phyloP scores from a whole-genome alignment of 2,329 filamentous ascomycete genomes.

The Colletotrichum australisinense region DNA sequence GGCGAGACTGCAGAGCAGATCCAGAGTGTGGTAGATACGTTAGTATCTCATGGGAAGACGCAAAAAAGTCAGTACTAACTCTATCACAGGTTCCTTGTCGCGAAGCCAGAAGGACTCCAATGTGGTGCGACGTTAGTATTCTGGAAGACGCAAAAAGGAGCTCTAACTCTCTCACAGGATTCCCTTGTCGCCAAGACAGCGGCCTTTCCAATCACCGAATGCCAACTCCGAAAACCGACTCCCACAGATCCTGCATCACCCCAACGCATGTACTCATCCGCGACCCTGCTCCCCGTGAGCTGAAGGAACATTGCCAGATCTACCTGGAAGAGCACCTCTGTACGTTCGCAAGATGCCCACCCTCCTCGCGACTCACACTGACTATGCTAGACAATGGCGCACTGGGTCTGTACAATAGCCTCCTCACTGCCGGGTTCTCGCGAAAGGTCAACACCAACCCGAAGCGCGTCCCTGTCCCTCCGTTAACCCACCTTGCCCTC shows the following conservation, averaged over 20 bases:
- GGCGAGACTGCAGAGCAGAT: conserved; percentile 46
- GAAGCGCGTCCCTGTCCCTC: conserved; percentile 71
- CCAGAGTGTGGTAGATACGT: conserved; percentile 57
- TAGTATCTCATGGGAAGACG: conserved; percentile 18
- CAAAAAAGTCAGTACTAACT: not conserved
- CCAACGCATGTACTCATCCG: conserved; percentile 35
- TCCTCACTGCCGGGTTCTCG: conserved; percentile 66
- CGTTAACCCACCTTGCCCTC: conserved; percentile 79
- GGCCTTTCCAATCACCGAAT: conserved; percentile 22
- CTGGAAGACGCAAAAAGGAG: not conserved
- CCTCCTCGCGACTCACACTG: not conserved
- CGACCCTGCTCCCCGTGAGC: conserved; percentile 67
- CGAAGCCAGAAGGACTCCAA: too few species aligned
- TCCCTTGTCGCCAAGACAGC: conserved; percentile 59
- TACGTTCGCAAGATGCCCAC: conserved; percentile 48
- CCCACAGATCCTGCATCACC: not conserved
- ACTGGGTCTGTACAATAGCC: conserved; percentile 52
- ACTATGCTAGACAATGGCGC: conserved; percentile 27
- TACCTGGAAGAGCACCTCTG: conserved; percentile 82
- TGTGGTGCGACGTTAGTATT: conserved; percentile 52
- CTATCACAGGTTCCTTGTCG: conserved; percentile 55
- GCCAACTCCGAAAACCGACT: not conserved
- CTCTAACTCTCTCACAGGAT: conserved; percentile 40
- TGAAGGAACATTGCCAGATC: conserved; percentile 75
- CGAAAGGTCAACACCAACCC: conserved; percentile 39